A percentile compares a stretch with the other conserved stretches of the same genome.
phyloP scores from a whole-genome alignment of 495 filamentous ascomycete species.

The Aspergillus hancockii region DNA sequence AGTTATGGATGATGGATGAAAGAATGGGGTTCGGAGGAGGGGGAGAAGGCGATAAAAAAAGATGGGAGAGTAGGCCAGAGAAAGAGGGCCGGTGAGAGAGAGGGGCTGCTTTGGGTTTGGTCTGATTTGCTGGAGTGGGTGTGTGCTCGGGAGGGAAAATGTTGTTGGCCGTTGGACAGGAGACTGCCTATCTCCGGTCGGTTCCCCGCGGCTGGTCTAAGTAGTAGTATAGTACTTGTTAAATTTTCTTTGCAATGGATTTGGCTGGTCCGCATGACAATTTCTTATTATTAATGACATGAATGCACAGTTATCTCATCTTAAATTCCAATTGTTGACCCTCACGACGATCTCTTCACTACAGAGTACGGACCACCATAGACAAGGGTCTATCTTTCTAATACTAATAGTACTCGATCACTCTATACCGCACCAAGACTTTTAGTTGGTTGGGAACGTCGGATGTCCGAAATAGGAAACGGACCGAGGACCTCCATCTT shows the following conservation, averaged over 20 bases:
- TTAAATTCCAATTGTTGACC: no score
- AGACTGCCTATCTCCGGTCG: conserved; percentile 16
- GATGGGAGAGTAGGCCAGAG: conserved; percentile 7
- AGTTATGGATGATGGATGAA: conserved; percentile 21
- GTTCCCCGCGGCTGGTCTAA: conserved; percentile 22
- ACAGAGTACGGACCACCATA: no score
- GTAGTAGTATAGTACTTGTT: no score
- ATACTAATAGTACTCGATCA: no score
- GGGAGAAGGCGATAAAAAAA: conserved; percentile 20
- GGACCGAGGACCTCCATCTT: neutral
- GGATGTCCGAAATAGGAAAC: neutral
- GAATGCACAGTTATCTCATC: neutral
- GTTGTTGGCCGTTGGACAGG: conserved; percentile 32
- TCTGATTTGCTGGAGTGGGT: conserved; percentile 12
- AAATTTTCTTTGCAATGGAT: no score
- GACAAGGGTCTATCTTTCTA: neutral
- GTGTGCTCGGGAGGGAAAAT: conserved; percentile 40
- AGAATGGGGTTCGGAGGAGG: conserved; percentile 8
- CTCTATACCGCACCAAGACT: no score
- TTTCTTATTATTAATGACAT: neutral
- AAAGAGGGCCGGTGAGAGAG: conserved; percentile 22
- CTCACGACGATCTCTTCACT: no score
- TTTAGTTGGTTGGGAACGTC: neutral
- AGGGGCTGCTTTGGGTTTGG: conserved; percentile 13
- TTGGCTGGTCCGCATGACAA: no score